A percentile compares a stretch with the other conserved stretches of the same genome.
Conservation (phyloP, 2,329 filamentous ascomycete species). For the Pseudocercospora cruenta region DNA sequence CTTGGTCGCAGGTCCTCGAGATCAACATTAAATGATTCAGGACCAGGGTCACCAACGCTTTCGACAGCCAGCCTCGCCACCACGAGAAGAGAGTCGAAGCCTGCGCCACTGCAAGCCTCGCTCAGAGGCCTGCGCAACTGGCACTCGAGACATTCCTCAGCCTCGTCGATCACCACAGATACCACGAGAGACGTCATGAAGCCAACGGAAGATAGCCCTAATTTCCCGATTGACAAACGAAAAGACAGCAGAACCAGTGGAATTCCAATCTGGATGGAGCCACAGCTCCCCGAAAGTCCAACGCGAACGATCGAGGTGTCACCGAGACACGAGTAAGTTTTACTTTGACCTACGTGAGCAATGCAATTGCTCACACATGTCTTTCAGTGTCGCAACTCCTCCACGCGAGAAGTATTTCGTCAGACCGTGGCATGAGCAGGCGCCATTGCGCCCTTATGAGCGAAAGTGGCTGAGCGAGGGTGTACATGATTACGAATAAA, state of each 20-base stretch:
- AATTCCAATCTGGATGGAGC: slow-evolving; percentile 3
- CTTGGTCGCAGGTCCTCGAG: slow-evolving; percentile 4
- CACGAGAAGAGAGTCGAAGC: background rate
- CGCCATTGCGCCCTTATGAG: background rate
- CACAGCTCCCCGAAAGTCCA: background rate
- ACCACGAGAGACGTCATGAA: background rate
- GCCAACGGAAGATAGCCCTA: background rate
- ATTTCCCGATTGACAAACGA: background rate
- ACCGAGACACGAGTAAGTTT: slow-evolving; percentile 1
- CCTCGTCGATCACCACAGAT: slow-evolving; percentile 1
- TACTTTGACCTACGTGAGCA: background rate
- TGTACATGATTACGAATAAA: background rate
- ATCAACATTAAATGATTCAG: background rate
- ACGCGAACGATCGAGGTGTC: background rate
- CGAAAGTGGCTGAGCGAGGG: background rate
- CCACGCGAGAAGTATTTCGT: background rate
- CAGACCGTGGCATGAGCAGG: background rate
- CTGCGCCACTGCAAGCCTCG: background rate
- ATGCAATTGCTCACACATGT: slow-evolving; percentile 1
- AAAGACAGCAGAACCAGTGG: background rate
- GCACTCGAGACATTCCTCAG: slow-evolving; percentile 2
- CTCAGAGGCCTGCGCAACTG: background rate
- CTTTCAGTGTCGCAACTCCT: background rate
- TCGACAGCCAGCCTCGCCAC: background rate
- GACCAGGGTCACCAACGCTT: slow-evolving; percentile 10